Conservation (phyloP, 2,329 filamentous ascomycete genomes). For the Arthrobotrys entomopaga region DNA sequence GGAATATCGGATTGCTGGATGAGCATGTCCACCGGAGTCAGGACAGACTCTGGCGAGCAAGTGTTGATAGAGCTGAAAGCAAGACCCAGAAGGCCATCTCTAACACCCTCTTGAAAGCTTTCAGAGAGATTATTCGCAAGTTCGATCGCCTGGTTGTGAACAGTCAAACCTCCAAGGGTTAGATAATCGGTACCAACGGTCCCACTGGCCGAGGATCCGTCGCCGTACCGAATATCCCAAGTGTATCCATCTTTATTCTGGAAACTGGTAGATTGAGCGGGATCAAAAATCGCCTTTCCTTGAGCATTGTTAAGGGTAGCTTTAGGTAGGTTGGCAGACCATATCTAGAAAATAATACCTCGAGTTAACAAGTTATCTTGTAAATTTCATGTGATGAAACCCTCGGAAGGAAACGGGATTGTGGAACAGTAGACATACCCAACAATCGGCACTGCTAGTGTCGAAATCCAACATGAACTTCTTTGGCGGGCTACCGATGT, state of each 20-base stretch:
- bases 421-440: constrained; percentile 64
- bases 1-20: constrained; percentile 69
- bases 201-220: constrained; percentile 74
- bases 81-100: constrained; percentile 75
- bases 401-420: not conserved
- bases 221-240: constrained; percentile 76
- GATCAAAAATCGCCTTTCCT: constrained; percentile 70
- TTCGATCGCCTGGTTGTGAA: constrained; percentile 73
- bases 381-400: constrained; percentile 2
- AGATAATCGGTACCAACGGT: constrained; percentile 73
- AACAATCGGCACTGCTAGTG: constrained; percentile 76
- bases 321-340: constrained; percentile 67
- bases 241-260: constrained; percentile 65
- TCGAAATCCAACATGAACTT: constrained; percentile 74
- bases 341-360: constrained; percentile 63
- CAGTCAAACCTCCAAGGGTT: constrained; percentile 70
- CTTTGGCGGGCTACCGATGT: constrained; percentile 74
- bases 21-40: constrained; percentile 76
- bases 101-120: constrained; percentile 68
- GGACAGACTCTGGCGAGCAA: constrained; percentile 67
- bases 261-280: constrained; percentile 71
- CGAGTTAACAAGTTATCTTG: not conserved
- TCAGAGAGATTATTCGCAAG: constrained; percentile 70
- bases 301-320: constrained; percentile 60
- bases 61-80: constrained; percentile 74